Evolutionary conservation across 2,329 filamentous ascomycete genomes (phyloP), one percentile per base, ranked within the genome.

Genomic region (Cryphonectria naterciae): DNA sequence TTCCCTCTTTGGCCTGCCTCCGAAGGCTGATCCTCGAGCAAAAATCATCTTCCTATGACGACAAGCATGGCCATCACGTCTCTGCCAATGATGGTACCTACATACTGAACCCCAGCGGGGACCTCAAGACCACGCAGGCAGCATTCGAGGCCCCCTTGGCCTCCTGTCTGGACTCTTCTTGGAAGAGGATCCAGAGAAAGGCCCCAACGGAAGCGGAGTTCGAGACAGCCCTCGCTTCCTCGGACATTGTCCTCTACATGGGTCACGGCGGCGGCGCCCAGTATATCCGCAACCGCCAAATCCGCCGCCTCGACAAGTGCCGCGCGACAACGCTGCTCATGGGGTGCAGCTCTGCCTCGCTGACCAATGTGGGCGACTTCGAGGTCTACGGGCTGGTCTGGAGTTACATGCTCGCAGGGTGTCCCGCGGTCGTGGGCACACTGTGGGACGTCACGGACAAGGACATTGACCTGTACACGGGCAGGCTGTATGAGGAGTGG

Each of bases 371-470:
- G 15, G 95, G 95, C 65, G 92, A 94, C 73, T 97, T 97, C 77
- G 95, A 98, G 80, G 91, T 92, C n/a, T 92, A 93, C 75, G 95
- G 96, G 1, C 94, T 95, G 69, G 93, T 96, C 35, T 90, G 95
- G 83, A 94, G 95, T 76, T 98, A 98, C 82, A 90, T 99, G 81
- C 90, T 95, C 75, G 95, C 94, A 0, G 95, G 94, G 1, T 90
- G 88, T 75, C 94, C 94, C 4, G 94, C 95, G 0, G 89, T 98
- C 13, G 90, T 98, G 2, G 96, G 94, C 62, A 98, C 95, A 22
- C 85, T 99, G 52, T 99, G 96, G 96, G 96, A 99, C 80, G 96
- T 99, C 65, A 99, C 96, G 13, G 96, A 99, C 79, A 93, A 93
- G 77, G 96, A 99, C 80, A 97, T 98, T 79, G 97, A 99, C 83